These are phyloP conservation scores for Eucalyptus shirleyi DNA, from an alignment of 345 rosid genomes.

Conservation along the genomic window DNA sequence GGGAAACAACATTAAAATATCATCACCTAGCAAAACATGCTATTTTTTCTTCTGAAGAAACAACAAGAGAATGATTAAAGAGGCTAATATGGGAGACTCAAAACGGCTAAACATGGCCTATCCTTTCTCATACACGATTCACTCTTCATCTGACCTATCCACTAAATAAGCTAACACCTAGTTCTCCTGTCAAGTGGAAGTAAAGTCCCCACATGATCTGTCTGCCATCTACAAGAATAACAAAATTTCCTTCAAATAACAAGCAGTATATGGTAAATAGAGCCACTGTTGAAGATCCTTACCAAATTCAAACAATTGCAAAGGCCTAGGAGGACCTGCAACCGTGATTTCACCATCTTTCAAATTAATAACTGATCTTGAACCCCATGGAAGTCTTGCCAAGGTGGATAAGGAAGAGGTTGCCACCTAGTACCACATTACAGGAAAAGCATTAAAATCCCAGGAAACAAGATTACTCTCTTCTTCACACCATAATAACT, in stretches of 20 bases:
- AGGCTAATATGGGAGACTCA: not conserved
- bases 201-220: not conserved
- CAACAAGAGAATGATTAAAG: not conserved
- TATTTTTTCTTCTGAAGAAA: not conserved
- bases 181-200: not conserved
- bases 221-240: not conserved
- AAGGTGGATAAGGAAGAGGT: conserved; percentile 64
- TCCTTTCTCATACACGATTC: not conserved
- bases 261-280: not conserved
- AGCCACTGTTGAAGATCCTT: not conserved
- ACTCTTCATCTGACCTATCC: not conserved
- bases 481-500: not conserved
- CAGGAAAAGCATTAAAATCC: not conserved
- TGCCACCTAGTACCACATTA: conserved; percentile 24
- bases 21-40: not conserved
- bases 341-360: not conserved
- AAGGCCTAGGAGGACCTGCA: conserved; percentile 22
- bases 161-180: not conserved
- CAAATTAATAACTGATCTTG: conserved; percentile 20
- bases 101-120: not conserved
- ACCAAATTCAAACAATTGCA: conserved; percentile 86
- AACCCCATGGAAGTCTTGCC: conserved; percentile 76
- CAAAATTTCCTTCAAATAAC: not conserved
- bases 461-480: not conserved
- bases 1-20: not conserved